Evolutionary conservation across 1,284 basidiomycete genomes (phyloP).

Genomic region (Trichosporon sp.): DNA sequence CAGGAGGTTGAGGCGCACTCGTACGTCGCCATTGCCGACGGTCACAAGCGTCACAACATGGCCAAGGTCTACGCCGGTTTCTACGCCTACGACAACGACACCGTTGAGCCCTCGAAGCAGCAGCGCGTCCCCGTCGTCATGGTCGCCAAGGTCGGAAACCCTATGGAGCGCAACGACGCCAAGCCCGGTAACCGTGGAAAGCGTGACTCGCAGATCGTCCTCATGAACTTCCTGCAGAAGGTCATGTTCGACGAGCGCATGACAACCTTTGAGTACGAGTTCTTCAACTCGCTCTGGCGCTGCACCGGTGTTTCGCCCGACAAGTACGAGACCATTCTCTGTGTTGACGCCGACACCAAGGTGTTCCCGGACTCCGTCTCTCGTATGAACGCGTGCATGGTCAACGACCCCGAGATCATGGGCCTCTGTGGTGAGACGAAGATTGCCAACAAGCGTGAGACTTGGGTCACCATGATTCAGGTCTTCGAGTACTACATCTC

Average conservation of each 20-base stretch:
- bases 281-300: conserved; percentile 96
- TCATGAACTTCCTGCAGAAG: conserved; percentile 97
- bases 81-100: conserved; percentile 92
- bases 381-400: conserved; percentile 91
- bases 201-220: conserved; percentile 94
- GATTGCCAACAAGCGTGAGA: conserved; percentile 97
- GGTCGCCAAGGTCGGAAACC: conserved; percentile 92
- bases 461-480: conserved; percentile 95
- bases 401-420: conserved; percentile 96
- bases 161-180: conserved; percentile 78
- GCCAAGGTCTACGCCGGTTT: conserved; percentile 98
- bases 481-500: conserved; percentile 99
- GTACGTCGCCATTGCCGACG: conserved; percentile 98
- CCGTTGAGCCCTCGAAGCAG: conserved; percentile 90
- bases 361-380: conserved; percentile 92
- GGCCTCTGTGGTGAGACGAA: conserved; percentile 98
- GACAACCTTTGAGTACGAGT: conserved; percentile 99
- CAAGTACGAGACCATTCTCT: conserved; percentile 91
- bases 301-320: conserved; percentile 95
- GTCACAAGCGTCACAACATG: conserved; percentile 99
- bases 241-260: conserved; percentile 99
- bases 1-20: conserved; percentile 91
- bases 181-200: conserved; percentile 99
- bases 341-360: conserved; percentile 98
- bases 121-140: conserved; percentile 94